phyloP scores from a whole-genome alignment of 805 yeast genomes.

The Candida alai region DNA sequence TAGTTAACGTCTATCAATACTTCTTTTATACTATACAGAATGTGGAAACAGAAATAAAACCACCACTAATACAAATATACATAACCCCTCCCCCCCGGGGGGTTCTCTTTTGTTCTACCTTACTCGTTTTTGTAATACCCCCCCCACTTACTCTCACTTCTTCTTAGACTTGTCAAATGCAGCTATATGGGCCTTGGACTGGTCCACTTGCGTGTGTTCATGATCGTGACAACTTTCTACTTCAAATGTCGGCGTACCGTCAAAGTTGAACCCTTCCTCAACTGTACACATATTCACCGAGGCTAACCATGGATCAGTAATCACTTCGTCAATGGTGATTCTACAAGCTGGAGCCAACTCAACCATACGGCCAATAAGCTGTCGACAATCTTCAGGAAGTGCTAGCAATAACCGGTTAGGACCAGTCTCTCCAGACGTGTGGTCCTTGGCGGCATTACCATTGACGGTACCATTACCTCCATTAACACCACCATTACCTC shows the following conservation, averaged over 20 bases:
- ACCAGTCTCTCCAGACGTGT: constrained; percentile 66
- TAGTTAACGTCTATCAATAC: too few relatives aligned
- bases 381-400: constrained; percentile 64
- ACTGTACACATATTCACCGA: constrained; percentile 69
- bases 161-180: constrained; percentile 82
- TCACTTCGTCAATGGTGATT: constrained; percentile 74
- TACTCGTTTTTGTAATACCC: too few relatives aligned
- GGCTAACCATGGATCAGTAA: constrained; percentile 66
- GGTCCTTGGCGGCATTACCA: constrained; percentile 42
- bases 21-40: too few relatives aligned
- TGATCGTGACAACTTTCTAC: constrained; percentile 55
- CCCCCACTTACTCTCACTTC: constrained; percentile 29
- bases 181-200: constrained; percentile 93
- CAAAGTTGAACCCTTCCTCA: constrained; percentile 33
- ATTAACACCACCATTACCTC: too few relatives aligned
- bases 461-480: too few relatives aligned
- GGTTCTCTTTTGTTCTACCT: too few relatives aligned
- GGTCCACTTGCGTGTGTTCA: constrained; percentile 84
- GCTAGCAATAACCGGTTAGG: constrained; percentile 70
- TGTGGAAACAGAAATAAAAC: too few relatives aligned
- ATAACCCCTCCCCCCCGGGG: too few relatives aligned
- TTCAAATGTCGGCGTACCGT: constrained; percentile 33
- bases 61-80: too few relatives aligned
- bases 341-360: constrained; percentile 84
- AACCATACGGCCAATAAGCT: constrained; percentile 71